Percentiles rank a stretch among this genome's conserved stretches.
Conservation (phyloP, 768 basidiomycete genomes). For the Mycena metata region DNA sequence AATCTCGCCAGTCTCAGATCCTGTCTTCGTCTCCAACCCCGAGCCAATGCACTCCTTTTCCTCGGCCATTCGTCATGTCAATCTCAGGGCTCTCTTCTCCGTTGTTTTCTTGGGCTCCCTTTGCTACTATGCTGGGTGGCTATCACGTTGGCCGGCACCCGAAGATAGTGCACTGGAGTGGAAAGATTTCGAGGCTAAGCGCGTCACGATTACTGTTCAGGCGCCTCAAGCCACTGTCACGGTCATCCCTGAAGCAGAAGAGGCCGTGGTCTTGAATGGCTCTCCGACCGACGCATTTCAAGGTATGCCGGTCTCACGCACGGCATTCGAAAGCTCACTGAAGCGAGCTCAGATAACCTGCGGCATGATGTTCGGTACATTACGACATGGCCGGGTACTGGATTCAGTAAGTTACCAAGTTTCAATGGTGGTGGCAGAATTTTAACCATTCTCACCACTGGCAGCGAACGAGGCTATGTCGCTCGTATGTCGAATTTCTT, state of each 20-base stretch:
- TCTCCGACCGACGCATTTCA: slow-evolving; percentile 13
- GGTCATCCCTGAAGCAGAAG: slow-evolving; percentile 1
- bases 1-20: slow-evolving; percentile 19
- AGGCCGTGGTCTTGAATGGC: slow-evolving; percentile 23
- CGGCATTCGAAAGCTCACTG: background rate
- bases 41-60: slow-evolving; percentile 21
- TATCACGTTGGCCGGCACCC: slow-evolving; percentile 20
- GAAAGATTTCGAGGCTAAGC: slow-evolving; percentile 13
- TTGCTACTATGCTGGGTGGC: slow-evolving; percentile 21
- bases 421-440: slow-evolving; percentile 15
- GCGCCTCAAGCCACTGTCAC: slow-evolving; percentile 18
- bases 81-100: slow-evolving; percentile 17
- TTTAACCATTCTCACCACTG: slow-evolving; percentile 9
- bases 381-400: slow-evolving; percentile 26
- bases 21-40: slow-evolving; percentile 16
- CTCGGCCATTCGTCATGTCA: slow-evolving; percentile 19
- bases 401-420: slow-evolving; percentile 26
- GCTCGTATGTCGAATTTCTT: slow-evolving; percentile 17
- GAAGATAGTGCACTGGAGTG: slow-evolving; percentile 16
- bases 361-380: slow-evolving; percentile 26
- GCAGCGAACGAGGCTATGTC: slow-evolving; percentile 32
- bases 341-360: slow-evolving; percentile 25
- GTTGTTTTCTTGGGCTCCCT: slow-evolving; percentile 18
- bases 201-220: slow-evolving; percentile 7
- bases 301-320: slow-evolving; percentile 18